phyloP scores from a whole-genome alignment of 106 monocot genomes.

The Gastrodia elata region DNA sequence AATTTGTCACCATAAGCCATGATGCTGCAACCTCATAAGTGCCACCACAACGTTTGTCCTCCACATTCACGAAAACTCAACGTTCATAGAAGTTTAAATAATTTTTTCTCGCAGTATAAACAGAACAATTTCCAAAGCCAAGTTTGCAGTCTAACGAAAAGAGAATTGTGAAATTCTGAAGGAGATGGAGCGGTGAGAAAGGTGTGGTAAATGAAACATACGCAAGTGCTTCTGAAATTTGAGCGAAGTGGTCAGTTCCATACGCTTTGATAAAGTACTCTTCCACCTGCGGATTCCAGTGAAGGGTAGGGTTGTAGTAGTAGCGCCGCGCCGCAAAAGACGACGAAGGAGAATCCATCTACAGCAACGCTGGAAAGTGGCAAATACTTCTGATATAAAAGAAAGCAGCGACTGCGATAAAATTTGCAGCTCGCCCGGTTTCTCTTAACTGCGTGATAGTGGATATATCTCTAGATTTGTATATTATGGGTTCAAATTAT shows the following conservation, averaged over 20 bases:
- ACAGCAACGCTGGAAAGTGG: neutral
- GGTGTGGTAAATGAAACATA: slow-evolving; percentile 10
- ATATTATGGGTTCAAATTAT: no score
- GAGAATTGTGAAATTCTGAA: neutral
- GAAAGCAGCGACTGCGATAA: neutral
- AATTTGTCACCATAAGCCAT: neutral
- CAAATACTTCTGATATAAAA: neutral
- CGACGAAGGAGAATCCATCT: slow-evolving; percentile 49
- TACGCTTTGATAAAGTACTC: slow-evolving; percentile 87
- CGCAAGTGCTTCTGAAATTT: slow-evolving; percentile 81
- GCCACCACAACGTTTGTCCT: neutral
- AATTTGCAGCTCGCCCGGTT: no score
- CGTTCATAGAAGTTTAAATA: neutral
- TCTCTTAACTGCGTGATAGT: no score
- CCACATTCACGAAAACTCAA: neutral
- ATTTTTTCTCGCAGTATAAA: neutral
- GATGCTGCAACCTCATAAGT: neutral
- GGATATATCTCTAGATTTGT: no score
- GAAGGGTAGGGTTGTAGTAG: slow-evolving; percentile 55
- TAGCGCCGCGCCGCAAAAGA: slow-evolving; percentile 31
- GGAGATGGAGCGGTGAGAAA: neutral
- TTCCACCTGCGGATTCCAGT: slow-evolving; percentile 77
- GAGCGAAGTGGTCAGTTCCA: slow-evolving; percentile 68
- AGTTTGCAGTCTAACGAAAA: slow-evolving; percentile 1
- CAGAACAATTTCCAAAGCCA: neutral